A percentile compares a stretch with the other conserved stretches of the same genome.
These are phyloP conservation scores for Acer campestre DNA, from an alignment of 345 rosid genomes.

Conservation along the genomic window DNA sequence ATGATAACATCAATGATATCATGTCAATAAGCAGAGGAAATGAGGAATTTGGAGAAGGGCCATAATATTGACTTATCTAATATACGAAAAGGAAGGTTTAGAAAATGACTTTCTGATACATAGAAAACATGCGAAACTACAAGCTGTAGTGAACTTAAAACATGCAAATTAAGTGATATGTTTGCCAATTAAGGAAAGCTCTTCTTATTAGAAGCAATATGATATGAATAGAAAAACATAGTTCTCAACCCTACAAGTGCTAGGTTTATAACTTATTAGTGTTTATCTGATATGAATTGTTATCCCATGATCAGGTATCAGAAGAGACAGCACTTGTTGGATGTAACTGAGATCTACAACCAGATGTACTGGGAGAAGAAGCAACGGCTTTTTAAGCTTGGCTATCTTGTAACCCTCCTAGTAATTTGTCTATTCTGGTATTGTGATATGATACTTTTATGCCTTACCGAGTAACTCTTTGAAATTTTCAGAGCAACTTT, in stretches of 20 bases:
- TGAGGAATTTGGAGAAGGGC: neutral
- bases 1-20: neutral
- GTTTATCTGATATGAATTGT: neutral
- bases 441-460: neutral
- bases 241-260: neutral
- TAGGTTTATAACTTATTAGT: neutral
- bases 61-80: neutral
- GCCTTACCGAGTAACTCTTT: neutral
- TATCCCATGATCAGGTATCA: constrained; percentile 34
- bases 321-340: constrained; percentile 39
- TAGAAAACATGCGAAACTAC: neutral
- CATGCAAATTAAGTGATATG: neutral
- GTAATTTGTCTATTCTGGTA: constrained; percentile 49
- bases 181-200: neutral
- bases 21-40: constrained; percentile 1
- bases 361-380: constrained; percentile 52
- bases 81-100: neutral
- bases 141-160: neutral
- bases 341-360: constrained; percentile 63
- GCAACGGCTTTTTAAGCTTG: constrained; percentile 49
- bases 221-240: neutral
- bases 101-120: too few relatives aligned
- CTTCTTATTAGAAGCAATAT: neutral
- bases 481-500: neutral
- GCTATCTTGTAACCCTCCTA: constrained; percentile 44